Conservation (phyloP, 1,284 basidiomycete genomes). For the Caloboletus inedulis region DNA sequence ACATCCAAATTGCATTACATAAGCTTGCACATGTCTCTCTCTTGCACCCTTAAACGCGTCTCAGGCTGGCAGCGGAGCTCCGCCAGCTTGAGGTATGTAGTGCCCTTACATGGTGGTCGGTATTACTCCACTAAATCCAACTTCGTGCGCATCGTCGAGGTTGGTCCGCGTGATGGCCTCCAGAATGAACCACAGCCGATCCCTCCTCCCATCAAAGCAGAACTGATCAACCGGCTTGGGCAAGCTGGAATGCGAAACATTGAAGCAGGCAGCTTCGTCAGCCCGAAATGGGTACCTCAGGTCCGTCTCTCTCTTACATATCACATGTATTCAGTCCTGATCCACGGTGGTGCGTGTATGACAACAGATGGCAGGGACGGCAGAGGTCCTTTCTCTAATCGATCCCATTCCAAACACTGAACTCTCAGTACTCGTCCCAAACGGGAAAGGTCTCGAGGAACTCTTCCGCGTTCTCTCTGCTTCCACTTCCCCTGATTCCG, state of each 20-base stretch:
- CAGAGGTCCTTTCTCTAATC: constrained; percentile 64
- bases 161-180: constrained; percentile 88
- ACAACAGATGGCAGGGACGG: constrained; percentile 80
- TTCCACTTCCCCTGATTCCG: constrained; percentile 31
- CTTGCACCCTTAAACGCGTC: constrained; percentile 1
- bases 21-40: constrained; percentile 11
- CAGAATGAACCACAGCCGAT: constrained; percentile 87
- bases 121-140: constrained; percentile 19
- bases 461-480: constrained; percentile 54
- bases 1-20: not conserved
- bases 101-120: not conserved
- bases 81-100: not conserved
- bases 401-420: constrained; percentile 53
- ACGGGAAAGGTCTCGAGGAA: constrained; percentile 72
- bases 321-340: not conserved
- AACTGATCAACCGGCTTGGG: constrained; percentile 76
- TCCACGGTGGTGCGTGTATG: not conserved
- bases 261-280: constrained; percentile 91
- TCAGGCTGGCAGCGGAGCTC: not conserved
- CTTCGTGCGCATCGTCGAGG: constrained; percentile 72
- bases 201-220: constrained; percentile 72
- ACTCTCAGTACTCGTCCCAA: constrained; percentile 87
- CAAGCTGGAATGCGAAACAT: constrained; percentile 71
- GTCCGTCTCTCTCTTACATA: constrained; percentile 40
- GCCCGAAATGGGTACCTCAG: constrained; percentile 92